phyloP scores from a whole-genome alignment of 306 rosid species.

The Luffa acutangula region DNA sequence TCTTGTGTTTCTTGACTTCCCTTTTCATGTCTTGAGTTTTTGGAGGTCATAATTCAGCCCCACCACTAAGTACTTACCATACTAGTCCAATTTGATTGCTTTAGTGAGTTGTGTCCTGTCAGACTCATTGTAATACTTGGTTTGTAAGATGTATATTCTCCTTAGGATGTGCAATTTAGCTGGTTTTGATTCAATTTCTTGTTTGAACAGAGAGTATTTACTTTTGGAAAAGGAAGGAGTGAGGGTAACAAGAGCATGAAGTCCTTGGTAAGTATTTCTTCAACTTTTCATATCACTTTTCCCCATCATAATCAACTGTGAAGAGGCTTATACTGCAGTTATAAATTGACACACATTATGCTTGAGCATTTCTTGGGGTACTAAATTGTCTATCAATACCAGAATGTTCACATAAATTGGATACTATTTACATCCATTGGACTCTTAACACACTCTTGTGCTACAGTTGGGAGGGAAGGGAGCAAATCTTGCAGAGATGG shows the following conservation, averaged over 20 bases:
- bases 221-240: slow-evolving; percentile 85
- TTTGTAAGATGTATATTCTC: neutral
- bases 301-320: neutral
- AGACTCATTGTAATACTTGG: neutral
- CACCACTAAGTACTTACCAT: neutral
- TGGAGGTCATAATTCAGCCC: neutral
- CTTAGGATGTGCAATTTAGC: neutral
- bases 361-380: neutral
- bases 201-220: slow-evolving; percentile 65
- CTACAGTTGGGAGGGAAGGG: slow-evolving; percentile 94
- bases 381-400: neutral
- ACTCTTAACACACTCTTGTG: neutral
- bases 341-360: neutral
- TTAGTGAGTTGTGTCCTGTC: neutral
- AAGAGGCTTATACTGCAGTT: neutral
- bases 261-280: slow-evolving; percentile 55
- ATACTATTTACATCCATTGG: neutral
- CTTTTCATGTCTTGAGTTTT: neutral
- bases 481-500: slow-evolving; percentile 97
- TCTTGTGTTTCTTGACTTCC: neutral
- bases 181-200: slow-evolving; percentile 9
- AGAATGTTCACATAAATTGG: neutral
- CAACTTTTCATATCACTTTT: neutral
- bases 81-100: neutral
- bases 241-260: slow-evolving; percentile 96